Conservation (phyloP, 2,329 filamentous ascomycete genomes). For the Leptographium radiaticola region DNA sequence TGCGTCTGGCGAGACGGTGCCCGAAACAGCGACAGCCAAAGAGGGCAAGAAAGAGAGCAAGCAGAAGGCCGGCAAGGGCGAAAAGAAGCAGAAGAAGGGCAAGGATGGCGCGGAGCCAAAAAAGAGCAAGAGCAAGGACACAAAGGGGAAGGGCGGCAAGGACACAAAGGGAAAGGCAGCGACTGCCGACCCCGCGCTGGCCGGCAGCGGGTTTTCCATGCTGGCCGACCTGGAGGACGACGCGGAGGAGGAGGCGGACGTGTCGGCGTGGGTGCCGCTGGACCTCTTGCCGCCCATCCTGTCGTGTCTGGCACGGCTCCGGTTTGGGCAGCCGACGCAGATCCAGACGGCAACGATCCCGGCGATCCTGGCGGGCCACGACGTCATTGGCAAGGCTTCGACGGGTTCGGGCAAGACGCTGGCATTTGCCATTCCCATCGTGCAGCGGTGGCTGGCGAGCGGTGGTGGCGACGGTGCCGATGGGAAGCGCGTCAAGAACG, state of each 20-base stretch:
- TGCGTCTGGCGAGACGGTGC: too few relatives aligned
- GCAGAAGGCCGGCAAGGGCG: slow-evolving; percentile 4
- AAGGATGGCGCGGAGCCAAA: slow-evolving; percentile 3
- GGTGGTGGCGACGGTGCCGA: slow-evolving; percentile 20
- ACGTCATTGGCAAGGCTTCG: slow-evolving; percentile 90
- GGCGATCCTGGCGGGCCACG: slow-evolving; percentile 66
- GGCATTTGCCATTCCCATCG: slow-evolving; percentile 85
- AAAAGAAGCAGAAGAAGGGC: slow-evolving; percentile 7
- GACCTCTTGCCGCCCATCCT: slow-evolving; percentile 60
- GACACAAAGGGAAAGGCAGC: slow-evolving; percentile 18
- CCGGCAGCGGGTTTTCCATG: slow-evolving; percentile 39
- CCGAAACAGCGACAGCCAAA: not conserved
- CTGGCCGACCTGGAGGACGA: slow-evolving; percentile 40
- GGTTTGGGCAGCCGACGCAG: slow-evolving; percentile 65
- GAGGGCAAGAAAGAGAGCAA: slow-evolving; percentile 3
- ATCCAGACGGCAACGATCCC: slow-evolving; percentile 78
- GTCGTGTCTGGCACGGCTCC: slow-evolving; percentile 62
- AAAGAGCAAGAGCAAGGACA: not conserved
- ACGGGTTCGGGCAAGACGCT: slow-evolving; percentile 96
- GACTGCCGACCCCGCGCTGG: slow-evolving; percentile 24
- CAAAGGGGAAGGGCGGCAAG: slow-evolving; percentile 7
- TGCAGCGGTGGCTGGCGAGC: slow-evolving; percentile 60
- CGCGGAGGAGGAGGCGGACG: slow-evolving; percentile 46
- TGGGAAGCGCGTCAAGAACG: slow-evolving; percentile 14
- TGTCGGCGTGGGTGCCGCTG: slow-evolving; percentile 67